Evolutionary conservation across 208 protist species (phyloP).

Genomic region (Trichomonas tenax): DNA sequence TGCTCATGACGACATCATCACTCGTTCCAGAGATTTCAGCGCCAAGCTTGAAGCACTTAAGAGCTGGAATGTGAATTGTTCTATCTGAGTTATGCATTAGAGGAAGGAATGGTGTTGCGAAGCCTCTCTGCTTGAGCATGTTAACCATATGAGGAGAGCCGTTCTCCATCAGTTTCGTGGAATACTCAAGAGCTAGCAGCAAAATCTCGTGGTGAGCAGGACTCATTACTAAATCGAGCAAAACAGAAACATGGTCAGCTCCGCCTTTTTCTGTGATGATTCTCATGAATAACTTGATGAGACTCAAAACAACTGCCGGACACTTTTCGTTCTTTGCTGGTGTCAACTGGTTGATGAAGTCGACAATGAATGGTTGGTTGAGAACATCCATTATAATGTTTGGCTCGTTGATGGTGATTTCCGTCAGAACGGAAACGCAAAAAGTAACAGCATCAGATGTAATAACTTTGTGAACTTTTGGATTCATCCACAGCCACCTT

Average conservation of each 20-base stretch:
- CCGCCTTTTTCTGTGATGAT: neutral
- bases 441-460: neutral
- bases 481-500: neutral
- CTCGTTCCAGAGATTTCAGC: neutral
- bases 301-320: neutral
- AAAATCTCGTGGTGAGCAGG: neutral
- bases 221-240: neutral
- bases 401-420: neutral
- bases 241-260: neutral
- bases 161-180: neutral
- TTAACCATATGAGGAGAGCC: neutral
- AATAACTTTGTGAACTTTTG: neutral
- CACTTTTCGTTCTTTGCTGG: neutral
- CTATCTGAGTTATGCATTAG: neutral
- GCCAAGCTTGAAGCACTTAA: neutral
- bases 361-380: neutral
- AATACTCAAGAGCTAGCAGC: neutral
- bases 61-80: neutral
- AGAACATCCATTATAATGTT: neutral
- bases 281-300: neutral
- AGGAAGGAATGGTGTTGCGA: neutral
- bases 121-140: neutral
- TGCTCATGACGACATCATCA: neutral
- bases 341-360: neutral
- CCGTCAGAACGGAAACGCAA: neutral